Base-by-base conservation (phyloP, 192 early-diverging fungal genomes). In the Mortierella hygrophila region DNA sequence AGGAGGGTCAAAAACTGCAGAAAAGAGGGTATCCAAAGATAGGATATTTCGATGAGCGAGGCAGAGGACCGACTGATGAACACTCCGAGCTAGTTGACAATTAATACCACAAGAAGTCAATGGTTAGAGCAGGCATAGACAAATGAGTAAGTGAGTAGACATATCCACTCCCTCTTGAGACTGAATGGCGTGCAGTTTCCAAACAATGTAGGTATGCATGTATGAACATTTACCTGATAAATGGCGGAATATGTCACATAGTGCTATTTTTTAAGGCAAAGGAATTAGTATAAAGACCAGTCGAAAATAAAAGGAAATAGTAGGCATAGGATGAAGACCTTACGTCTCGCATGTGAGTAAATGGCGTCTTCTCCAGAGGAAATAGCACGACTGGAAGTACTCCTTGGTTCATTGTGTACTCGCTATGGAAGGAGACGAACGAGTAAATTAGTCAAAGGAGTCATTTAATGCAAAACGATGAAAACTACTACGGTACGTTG, bases 351-450 rank as follows among this genome's bases (percentile, higher is more conserved):
- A 90, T 42, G 11, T 88, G 82, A 26, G 68, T 40, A 72, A 90
- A 90, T 1, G 89, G 89, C 11, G 89, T 90, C n/a, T 82, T 76
- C 0, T 83, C 75, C 55, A 90, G 54, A 0, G 80, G 81, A 63
- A 90, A 90, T 16, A 88, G 73, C 10, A 89, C 65, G 54, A 87
- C 87, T 0, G 89, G 89, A 11, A 80, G 68, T 2, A 90, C 82
- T 10, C 89, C 89, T 54, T 88, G 88, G 74, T 90, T 90, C 78
- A 85, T 88, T 20, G 83, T 86, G 75, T 90, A 90, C 54, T 90
- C 82, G 6, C 87, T 88, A 37, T 46, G 23, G 0, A 49, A 74
- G 10, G 0, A 54, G 23, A 40, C 55, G 23, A 46, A 68, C 4
- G 7, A 74, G 69, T 32, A 70, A 13, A 1, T 46, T 37, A 23